A percentile compares a stretch with the other conserved stretches of the same genome.
Evolutionary conservation across 2,329 filamentous ascomycete species (phyloP).

Genomic region (Microascus cirrosus): DNA sequence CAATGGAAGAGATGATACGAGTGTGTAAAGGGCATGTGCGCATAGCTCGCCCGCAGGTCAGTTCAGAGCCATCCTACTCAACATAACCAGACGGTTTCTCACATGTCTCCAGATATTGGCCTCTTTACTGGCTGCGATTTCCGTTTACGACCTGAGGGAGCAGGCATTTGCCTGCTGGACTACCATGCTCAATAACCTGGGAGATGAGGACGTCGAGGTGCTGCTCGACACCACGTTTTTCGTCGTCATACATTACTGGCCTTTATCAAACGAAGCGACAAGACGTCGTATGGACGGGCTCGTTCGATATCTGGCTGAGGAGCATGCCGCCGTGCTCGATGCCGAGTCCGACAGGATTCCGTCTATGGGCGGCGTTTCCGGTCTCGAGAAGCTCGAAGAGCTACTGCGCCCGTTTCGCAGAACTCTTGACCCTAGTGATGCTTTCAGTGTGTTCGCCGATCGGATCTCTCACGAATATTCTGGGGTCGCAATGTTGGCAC

Average conservation of each 20-base stretch:
- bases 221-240: constrained; percentile 86
- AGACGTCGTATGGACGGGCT: constrained; percentile 49
- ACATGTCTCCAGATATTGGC: constrained; percentile 75
- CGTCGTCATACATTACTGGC: constrained; percentile 75
- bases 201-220: constrained; percentile 66
- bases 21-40: constrained; percentile 63
- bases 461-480: constrained; percentile 75
- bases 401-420: constrained; percentile 54
- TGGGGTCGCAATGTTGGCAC: constrained; percentile 70
- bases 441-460: constrained; percentile 53
- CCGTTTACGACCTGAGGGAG: constrained; percentile 62
- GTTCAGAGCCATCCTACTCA: constrained; percentile 11
- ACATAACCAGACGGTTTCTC: constrained; percentile 29
- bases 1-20: constrained; percentile 78
- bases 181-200: constrained; percentile 62
- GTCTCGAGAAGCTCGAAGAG: constrained; percentile 56
- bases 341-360: constrained; percentile 67
- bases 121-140: constrained; percentile 77
- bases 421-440: constrained; percentile 41
- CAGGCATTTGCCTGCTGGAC: constrained; percentile 78
- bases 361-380: constrained; percentile 59
- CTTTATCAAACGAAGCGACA: constrained; percentile 47
- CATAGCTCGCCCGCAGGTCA: constrained; percentile 74
- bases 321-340: constrained; percentile 48
- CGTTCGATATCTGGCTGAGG: constrained; percentile 53